Conservation (phyloP, 306 rosid genomes). For the Cucurbita moschata region DNA sequence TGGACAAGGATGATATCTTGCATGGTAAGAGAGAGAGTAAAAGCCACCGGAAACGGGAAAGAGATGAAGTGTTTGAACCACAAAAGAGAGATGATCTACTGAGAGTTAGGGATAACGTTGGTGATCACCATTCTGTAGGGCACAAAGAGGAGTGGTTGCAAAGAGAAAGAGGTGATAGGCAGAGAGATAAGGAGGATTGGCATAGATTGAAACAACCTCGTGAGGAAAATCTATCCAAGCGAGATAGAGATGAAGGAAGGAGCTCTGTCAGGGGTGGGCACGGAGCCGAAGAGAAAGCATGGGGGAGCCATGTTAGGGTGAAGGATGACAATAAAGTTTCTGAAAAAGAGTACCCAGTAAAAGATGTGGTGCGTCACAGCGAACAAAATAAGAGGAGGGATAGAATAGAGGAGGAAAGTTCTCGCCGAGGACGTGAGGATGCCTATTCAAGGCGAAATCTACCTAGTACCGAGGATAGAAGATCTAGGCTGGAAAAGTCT, state of each 20-base stretch:
- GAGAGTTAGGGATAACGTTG: conserved; percentile 54
- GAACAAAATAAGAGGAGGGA: conserved; percentile 76
- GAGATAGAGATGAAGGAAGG: conserved; percentile 79
- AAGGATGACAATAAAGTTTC: conserved; percentile 61
- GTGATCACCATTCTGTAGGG: conserved; percentile 59
- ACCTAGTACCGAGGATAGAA: conserved; percentile 45
- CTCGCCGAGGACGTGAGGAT: conserved; percentile 69
- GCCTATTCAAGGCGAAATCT: conserved; percentile 48
- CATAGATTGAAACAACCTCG: conserved; percentile 60
- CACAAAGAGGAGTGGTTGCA: conserved; percentile 73
- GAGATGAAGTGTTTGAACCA: conserved; percentile 67
- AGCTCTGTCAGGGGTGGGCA: conserved; percentile 54
- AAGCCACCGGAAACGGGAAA: conserved; percentile 55
- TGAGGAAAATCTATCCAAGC: conserved; percentile 63
- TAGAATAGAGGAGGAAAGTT: conserved; percentile 51
- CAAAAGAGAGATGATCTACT: conserved; percentile 63
- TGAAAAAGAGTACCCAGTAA: conserved; percentile 60
- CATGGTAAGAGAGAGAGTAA: conserved; percentile 57
- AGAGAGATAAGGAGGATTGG: conserved; percentile 87
- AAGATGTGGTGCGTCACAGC: conserved; percentile 47
- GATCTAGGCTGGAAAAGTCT: conserved; percentile 71
- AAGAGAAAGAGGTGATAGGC: conserved; percentile 75
- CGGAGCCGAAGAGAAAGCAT: conserved; percentile 60
- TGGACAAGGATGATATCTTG: conserved; percentile 58
- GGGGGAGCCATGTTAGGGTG: conserved; percentile 54